Percentiles rank a stretch among this genome's conserved stretches.
Evolutionary conservation across 495 filamentous ascomycete species (phyloP).

Genomic region (Daldinia bambusicola): DNA sequence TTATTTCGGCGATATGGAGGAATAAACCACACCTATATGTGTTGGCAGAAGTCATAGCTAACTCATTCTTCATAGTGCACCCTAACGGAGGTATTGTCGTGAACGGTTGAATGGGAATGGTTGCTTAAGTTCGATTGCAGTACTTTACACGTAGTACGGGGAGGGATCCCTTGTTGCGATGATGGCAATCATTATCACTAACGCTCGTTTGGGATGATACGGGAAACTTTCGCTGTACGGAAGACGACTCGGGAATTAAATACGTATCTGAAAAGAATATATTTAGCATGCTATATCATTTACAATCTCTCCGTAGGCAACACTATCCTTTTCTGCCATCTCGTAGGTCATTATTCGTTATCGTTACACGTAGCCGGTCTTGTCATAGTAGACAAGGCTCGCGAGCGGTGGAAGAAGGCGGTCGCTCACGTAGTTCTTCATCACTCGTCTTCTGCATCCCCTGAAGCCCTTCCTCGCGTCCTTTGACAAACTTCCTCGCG

Average conservation of each 20-base stretch:
- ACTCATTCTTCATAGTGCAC: slow-evolving; percentile 49
- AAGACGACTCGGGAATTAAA: background rate
- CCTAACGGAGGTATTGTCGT: slow-evolving; percentile 19
- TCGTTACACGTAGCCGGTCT: background rate
- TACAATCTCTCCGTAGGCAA: background rate
- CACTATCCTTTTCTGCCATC: slow-evolving; percentile 17
- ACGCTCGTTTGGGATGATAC: background rate
- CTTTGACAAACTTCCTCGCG: slow-evolving; percentile 29
- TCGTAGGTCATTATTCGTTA: slow-evolving; percentile 25
- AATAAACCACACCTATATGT: background rate
- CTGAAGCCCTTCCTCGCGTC: slow-evolving; percentile 2
- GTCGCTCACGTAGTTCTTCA: background rate
- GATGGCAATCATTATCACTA: slow-evolving; percentile 1
- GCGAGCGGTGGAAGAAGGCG: background rate
- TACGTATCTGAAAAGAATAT: background rate
- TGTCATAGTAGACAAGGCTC: slow-evolving; percentile 12
- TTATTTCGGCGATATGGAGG: background rate
- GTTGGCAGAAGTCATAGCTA: background rate
- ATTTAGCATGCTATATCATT: slow-evolving; percentile 4
- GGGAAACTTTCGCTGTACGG: background rate
- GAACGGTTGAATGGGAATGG: background rate
- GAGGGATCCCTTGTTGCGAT: background rate
- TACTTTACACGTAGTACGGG: background rate
- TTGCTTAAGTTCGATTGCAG: background rate
- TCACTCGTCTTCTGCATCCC: background rate